phyloP scores from a whole-genome alignment of 2,329 filamentous ascomycete genomes.

The Microdochium bolleyi region DNA sequence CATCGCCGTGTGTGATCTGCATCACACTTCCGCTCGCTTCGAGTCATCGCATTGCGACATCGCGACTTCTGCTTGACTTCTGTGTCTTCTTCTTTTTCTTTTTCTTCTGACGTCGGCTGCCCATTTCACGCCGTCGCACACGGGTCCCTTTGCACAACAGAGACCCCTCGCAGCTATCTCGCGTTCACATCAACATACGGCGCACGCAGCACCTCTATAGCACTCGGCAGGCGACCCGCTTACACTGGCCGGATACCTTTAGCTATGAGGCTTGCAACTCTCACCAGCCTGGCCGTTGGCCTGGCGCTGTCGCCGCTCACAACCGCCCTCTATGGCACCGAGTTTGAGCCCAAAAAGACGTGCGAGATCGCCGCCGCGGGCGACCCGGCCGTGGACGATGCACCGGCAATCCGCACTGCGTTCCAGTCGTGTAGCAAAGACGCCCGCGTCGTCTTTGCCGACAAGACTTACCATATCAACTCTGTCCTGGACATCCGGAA shows the following conservation, averaged over 20 bases:
- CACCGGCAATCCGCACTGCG: conserved; percentile 29
- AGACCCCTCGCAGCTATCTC: background rate
- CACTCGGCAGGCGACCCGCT: too few relatives aligned
- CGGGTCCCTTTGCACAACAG: too few relatives aligned
- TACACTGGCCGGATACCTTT: too few relatives aligned
- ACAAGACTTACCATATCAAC: conserved; percentile 34
- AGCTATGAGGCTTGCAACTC: background rate
- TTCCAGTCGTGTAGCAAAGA: conserved; percentile 29
- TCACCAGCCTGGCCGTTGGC: background rate
- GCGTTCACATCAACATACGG: background rate
- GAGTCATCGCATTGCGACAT: too few relatives aligned
- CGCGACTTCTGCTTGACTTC: too few relatives aligned
- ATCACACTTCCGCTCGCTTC: too few relatives aligned
- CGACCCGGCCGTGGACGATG: conserved; percentile 22
- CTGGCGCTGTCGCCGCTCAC: background rate
- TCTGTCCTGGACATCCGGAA: conserved; percentile 33
- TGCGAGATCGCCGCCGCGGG: conserved; percentile 1
- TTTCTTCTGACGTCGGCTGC: too few relatives aligned
- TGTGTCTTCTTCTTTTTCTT: too few relatives aligned
- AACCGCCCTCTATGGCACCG: background rate
- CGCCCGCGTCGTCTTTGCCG: conserved; percentile 30
- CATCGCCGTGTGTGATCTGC: too few relatives aligned
- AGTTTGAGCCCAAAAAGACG: background rate
- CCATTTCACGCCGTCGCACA: too few relatives aligned
- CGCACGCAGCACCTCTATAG: too few relatives aligned